These are phyloP conservation scores for Coemansia sp. DNA, from an alignment of 192 early-diverging fungal species.

Conservation along the genomic window DNA sequence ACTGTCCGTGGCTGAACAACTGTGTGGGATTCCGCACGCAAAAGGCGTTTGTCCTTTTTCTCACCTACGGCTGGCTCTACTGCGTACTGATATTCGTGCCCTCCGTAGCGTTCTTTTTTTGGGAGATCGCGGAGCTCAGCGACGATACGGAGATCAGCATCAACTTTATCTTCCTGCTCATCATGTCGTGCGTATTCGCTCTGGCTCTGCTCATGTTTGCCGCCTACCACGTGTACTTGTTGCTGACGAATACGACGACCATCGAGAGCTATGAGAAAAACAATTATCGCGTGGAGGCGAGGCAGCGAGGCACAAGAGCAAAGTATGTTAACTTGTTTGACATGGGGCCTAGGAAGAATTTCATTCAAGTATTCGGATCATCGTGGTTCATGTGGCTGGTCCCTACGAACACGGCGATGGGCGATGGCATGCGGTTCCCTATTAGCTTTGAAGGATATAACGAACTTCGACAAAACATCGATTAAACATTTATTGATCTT, in stretches of 20 bases:
- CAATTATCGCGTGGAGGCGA: conserved; percentile 14
- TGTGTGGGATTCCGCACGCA: conserved; percentile 80
- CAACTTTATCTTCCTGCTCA: conserved; percentile 26
- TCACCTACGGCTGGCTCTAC: conserved; percentile 40
- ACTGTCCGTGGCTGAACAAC: conserved; percentile 83
- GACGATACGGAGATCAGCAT: conserved; percentile 11
- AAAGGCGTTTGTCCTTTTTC: conserved; percentile 73
- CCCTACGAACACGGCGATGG: conserved; percentile 56
- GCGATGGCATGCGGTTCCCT: conserved; percentile 59
- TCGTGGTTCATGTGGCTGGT: conserved; percentile 60
- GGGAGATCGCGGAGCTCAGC: not conserved
- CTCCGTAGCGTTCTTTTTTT: conserved; percentile 26
- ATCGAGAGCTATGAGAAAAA: conserved; percentile 51
- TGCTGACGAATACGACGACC: conserved; percentile 46
- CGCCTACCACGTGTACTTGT: conserved; percentile 47
- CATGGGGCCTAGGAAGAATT: conserved; percentile 52
- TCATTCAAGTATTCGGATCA: conserved; percentile 62
- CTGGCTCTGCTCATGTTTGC: conserved; percentile 33
- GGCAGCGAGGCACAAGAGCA: not conserved
- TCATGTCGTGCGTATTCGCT: conserved; percentile 32
- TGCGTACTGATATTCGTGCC: conserved; percentile 11
- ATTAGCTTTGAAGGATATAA: conserved; percentile 57
- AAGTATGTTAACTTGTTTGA: conserved; percentile 53
- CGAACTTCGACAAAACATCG: conserved; percentile 32
- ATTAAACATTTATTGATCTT: not conserved